Conservation (phyloP, 352 stramenopile genomes). For the Phytophthora hybrid region DNA sequence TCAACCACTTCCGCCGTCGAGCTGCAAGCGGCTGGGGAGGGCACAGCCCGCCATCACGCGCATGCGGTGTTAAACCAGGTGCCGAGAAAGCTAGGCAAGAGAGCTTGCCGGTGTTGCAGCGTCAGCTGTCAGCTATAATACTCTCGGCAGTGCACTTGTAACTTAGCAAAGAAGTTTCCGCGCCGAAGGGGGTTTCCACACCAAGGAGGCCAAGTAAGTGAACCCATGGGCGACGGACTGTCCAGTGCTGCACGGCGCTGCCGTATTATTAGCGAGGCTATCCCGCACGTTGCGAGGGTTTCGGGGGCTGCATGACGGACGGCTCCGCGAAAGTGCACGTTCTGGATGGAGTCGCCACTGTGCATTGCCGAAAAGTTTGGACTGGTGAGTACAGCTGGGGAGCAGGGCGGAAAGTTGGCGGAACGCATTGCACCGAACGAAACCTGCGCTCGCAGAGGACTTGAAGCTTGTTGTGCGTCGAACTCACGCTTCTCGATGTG, state of each 20-base stretch:
- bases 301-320: slow-evolving; percentile 4
- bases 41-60: neutral
- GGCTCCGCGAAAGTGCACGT: neutral
- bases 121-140: too few relatives aligned
- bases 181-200: neutral
- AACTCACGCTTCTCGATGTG: neutral
- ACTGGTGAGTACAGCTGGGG: neutral
- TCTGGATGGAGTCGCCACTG: neutral
- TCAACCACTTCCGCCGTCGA: slow-evolving; percentile 15
- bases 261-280: neutral
- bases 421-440: slow-evolving; percentile 1
- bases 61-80: neutral
- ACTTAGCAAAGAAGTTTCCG: too few relatives aligned
- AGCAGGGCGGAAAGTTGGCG: neutral
- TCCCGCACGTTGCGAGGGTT: slow-evolving; percentile 1
- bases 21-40: slow-evolving; percentile 6
- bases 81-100: neutral
- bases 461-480: neutral
- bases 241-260: neutral
- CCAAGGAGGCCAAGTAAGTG: neutral
- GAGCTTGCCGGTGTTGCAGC: neutral
- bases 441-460: neutral
- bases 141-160: too few relatives aligned
- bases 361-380: too few relatives aligned
- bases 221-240: neutral